phyloP scores from a whole-genome alignment of 164 flowering plant species.

The Echeveria elegans region DNA sequence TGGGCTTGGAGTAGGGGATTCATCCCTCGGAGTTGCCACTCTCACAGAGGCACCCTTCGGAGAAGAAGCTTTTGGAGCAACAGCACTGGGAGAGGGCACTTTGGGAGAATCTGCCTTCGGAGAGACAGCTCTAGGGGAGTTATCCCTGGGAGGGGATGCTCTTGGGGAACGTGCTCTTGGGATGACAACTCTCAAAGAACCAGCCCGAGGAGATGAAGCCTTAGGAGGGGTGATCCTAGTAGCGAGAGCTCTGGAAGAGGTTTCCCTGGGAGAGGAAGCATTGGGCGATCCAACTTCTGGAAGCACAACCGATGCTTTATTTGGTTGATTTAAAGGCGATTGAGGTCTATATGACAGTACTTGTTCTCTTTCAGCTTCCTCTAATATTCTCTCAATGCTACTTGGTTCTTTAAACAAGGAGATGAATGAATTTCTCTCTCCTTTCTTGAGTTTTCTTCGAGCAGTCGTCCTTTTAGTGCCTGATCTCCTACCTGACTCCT shows the following conservation, averaged over 20 bases:
- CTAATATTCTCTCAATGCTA: conserved; percentile 85
- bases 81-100: background rate
- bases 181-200: conserved; percentile 20
- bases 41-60: background rate
- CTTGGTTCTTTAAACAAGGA: conserved; percentile 75
- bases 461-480: conserved; percentile 59
- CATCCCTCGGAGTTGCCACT: background rate
- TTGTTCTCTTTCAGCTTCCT: conserved; percentile 74
- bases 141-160: no score
- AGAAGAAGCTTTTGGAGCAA: background rate
- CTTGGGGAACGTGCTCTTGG: background rate
- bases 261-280: conserved; percentile 12
- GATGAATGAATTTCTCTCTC: conserved; percentile 61
- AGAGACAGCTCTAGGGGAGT: background rate
- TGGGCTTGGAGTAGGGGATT: conserved; percentile 1
- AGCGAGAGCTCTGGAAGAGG: conserved; percentile 22
- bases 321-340: conserved; percentile 30
- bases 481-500: conserved; percentile 54
- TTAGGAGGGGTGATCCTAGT: conserved; percentile 24
- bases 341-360: conserved; percentile 28
- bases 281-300: conserved; percentile 14
- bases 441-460: conserved; percentile 33
- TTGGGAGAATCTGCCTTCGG: background rate
- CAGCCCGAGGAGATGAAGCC: conserved; percentile 15
- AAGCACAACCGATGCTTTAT: background rate